Evolutionary conservation across 805 yeast species (phyloP), one percentile per base, ranked within the genome.

Genomic region (Pichia exigua): DNA sequence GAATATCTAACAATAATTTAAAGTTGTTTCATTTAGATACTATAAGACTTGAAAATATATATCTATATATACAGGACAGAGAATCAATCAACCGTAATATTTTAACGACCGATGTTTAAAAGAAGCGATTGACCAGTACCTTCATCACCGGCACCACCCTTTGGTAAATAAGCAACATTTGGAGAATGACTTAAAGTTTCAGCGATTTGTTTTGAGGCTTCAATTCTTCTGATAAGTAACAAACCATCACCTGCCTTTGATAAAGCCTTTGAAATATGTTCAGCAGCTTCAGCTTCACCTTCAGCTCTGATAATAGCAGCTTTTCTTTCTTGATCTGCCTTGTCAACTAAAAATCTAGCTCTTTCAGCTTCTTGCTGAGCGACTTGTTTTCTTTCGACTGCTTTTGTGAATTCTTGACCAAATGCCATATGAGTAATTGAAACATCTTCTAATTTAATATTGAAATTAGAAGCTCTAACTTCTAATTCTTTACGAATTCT

Each of bases 281-380:
- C 98, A 4, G 99, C 99, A 53, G 96, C 89, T 70, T 94, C 98
- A 47, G 99, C 99, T 73, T 94, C 99, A 72, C 98, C 99, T 72
- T 94, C 99, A 28, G 99, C 99, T 63, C 98, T 82, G 59, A 94
- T 91, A 62, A 94, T 89, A 46, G 87, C 75, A 2, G 98, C 99
- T 69, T 86, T 91, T 66, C 96, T 82, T 70, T 92, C 98, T 73
- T 94, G 99, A 70, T 94, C 97, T 10, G 98, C 98, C 66, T 86
- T 86, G 65, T 91, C 97, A 51, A 94, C 97, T 49, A 88, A 75
- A 65, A 81, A 94, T 64, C 85, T 86, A 53, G 98, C 97, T 60
- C 99, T 80, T 74, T 94, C 98, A 24, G 99, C 98, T 66, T 94
- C 99, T 72, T 94, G 99, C 73, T 94, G 99, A 32, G 99, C 99